phyloP scores from a whole-genome alignment of 352 stramenopile genomes.

The Aphanomyces astaci region DNA sequence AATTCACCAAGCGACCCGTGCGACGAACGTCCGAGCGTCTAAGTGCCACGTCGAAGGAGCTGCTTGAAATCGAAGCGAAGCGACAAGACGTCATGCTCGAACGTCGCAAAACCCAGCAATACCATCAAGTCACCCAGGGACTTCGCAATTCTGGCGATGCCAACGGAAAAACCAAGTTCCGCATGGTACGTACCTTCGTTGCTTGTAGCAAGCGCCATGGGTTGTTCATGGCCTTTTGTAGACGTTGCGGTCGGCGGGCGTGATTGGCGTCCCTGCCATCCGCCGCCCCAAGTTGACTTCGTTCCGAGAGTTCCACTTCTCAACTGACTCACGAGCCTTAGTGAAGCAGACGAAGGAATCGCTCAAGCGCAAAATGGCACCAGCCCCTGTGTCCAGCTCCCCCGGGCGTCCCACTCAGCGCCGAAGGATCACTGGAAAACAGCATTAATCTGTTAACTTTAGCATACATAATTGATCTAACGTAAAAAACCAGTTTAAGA shows the following conservation, averaged over 20 bases:
- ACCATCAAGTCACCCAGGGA: conserved; percentile 17
- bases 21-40: neutral
- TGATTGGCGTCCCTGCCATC: conserved; percentile 16
- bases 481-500: too few species aligned
- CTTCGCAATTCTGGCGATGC: neutral
- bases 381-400: neutral
- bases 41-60: conserved; percentile 19
- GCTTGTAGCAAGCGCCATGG: too few species aligned
- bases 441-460: neutral
- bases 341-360: neutral
- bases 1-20: conserved; percentile 4
- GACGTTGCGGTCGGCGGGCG: conserved; percentile 20
- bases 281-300: conserved; percentile 16
- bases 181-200: conserved; percentile 1
- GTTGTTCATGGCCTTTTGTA: neutral
- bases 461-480: too few species aligned
- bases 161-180: neutral
- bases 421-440: neutral
- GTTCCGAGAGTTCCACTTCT: conserved; percentile 16
- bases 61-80: conserved; percentile 13
- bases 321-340: neutral
- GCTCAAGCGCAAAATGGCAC: neutral
- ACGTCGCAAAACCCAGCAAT: conserved; percentile 6
- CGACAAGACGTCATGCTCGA: conserved; percentile 15
- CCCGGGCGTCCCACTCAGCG: neutral